Percentiles rank a stretch among this genome's conserved stretches.
phyloP scores from a whole-genome alignment of 768 basidiomycete species.

The Mrakia hoshinonis region DNA sequence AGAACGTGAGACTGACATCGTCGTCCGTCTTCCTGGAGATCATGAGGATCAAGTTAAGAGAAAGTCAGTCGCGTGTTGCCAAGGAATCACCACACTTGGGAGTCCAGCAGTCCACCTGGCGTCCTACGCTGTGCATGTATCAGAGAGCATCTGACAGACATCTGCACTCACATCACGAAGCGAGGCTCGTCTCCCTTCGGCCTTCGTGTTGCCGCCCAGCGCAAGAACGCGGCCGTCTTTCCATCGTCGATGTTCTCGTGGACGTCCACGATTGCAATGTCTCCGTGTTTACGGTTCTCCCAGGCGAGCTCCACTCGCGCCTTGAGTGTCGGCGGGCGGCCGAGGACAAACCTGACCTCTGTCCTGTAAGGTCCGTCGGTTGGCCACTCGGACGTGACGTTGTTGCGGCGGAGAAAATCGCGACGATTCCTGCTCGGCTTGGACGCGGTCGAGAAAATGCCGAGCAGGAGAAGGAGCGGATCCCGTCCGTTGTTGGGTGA shows the following conservation, averaged over 20 bases:
- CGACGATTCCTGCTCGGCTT: conserved; percentile 37
- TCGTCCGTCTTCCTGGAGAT: conserved; percentile 40
- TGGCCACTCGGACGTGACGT: conserved; percentile 36
- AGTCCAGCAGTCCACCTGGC: neutral
- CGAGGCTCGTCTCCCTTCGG: conserved; percentile 37
- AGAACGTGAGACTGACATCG: conserved; percentile 36
- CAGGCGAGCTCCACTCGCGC: conserved; percentile 31
- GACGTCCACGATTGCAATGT: conserved; percentile 16
- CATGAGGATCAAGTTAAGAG: neutral
- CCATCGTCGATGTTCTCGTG: conserved; percentile 41
- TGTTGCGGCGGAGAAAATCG: conserved; percentile 30
- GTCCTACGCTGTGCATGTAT: neutral
- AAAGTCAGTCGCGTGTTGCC: neutral
- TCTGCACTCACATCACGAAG: conserved; percentile 40
- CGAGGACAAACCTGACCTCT: conserved; percentile 41
- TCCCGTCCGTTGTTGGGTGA: neutral
- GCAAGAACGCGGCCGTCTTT: conserved; percentile 41
- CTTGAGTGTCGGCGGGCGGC: conserved; percentile 35
- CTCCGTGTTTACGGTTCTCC: conserved; percentile 35
- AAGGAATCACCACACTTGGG: neutral
- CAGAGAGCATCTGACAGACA: neutral
- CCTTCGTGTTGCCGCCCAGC: conserved; percentile 38
- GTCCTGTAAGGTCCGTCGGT: conserved; percentile 32
- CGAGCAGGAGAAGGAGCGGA: conserved; percentile 36
- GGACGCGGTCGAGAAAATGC: conserved; percentile 38